Conservation (phyloP, 2,329 filamentous ascomycete genomes). For the Fusarium proliferatum region DNA sequence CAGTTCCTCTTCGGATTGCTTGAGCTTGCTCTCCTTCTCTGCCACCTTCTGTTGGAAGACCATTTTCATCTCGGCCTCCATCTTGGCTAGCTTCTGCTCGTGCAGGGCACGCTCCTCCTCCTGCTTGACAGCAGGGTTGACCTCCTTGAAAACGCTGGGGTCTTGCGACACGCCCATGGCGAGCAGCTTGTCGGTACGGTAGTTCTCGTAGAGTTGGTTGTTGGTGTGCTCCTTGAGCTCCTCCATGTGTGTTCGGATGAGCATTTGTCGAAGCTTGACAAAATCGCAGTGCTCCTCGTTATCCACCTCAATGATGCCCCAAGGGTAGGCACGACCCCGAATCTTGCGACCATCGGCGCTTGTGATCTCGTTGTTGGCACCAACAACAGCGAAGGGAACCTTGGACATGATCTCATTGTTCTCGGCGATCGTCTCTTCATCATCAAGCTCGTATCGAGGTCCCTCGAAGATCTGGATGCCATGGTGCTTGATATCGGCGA, state of each 20-base stretch:
- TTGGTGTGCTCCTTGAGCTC: conserved; percentile 99
- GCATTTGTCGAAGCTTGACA: conserved; percentile 99
- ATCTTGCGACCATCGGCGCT: conserved; percentile 94
- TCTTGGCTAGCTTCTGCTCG: conserved; percentile 99
- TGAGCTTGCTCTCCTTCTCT: conserved; percentile 99
- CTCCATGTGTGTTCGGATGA: conserved; percentile 99
- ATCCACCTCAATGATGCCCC: conserved; percentile 98
- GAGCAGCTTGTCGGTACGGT: conserved; percentile 99
- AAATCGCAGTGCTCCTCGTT: conserved; percentile 99
- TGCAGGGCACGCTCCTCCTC: conserved; percentile 98
- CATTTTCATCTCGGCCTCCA: conserved; percentile 99
- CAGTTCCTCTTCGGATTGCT: conserved; percentile 98
- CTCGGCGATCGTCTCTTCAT: conserved; percentile 99
- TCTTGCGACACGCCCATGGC: conserved; percentile 99
- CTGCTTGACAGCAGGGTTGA: conserved; percentile 99
- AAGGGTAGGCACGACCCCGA: conserved; percentile 94
- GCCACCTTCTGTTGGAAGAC: conserved; percentile 99
- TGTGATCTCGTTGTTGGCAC: conserved; percentile 93
- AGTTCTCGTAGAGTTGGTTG: conserved; percentile 99
- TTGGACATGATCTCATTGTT: conserved; percentile 99
- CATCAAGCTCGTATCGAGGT: conserved; percentile 96
- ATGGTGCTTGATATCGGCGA: conserved; percentile 96
- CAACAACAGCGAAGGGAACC: conserved; percentile 97
- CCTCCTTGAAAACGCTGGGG: conserved; percentile 99
- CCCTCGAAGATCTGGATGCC: conserved; percentile 99